Evolutionary conservation across 1,284 basidiomycete genomes (phyloP), one percentile per base, ranked within the genome.

Genomic region (Jaminaea rosea): DNA sequence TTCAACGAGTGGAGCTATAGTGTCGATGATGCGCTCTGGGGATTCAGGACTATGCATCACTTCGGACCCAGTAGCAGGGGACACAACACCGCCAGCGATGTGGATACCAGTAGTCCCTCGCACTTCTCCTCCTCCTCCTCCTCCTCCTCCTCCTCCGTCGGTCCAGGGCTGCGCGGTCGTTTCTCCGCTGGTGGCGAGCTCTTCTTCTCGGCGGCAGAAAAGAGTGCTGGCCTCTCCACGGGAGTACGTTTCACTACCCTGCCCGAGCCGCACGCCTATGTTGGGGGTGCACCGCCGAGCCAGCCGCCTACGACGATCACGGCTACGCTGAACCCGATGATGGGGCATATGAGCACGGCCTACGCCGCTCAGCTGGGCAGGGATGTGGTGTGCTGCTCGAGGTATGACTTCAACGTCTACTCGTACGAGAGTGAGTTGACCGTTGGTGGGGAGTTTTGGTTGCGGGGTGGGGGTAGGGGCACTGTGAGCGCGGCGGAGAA

Each of bases 341-440:
- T 97, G 62, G 93, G 93, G 0, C 91, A 96, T 69, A 79, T 97
- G 26, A 88, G 88, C 2, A 82, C 85, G 1, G 88, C 92, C 24
- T 97, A 97, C 73, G 86, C 90, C 0, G 89, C 92, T 0, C 83
- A 85, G 46, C 84, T 91, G 24, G 87, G 87, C 1, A 81, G 81
- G 2, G 88, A 93, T 71, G 81, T 97, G n/a, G 84, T 88, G 0
- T 76, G 96, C 5, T 86, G 87, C 49, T 88, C 89, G 2, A 81
- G 93, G 49, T 63, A 93, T 72, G 91, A 96, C 69, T 91, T 97
- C 76, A 98, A 98, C 67, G 83, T 93, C 24, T 96, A 94, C 72
- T 91, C 87, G 69, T 97, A 93, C 75, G 90, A 94, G 65, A 90
- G 87, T 69, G 92, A 96, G 73, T 86, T 91, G 83, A 86, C 88